Evolutionary conservation across 352 stramenopile species (phyloP).

Genomic region (Pythium aristosporum): DNA sequence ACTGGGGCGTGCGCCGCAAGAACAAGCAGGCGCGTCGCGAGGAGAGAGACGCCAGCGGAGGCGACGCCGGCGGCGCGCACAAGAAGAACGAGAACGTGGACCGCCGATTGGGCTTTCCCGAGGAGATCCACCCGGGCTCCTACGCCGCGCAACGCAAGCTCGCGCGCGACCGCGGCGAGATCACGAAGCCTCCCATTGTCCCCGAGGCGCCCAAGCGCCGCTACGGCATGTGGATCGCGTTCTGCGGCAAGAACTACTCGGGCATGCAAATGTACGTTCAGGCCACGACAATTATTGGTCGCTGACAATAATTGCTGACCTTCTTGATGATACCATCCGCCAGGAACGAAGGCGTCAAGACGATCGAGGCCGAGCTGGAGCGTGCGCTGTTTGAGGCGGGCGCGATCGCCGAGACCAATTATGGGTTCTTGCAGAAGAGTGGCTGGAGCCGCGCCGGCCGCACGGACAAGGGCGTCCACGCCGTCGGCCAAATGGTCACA

Average conservation of each 20-base stretch:
- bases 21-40: slow-evolving; percentile 53
- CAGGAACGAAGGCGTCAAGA: slow-evolving; percentile 87
- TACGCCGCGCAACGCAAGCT: slow-evolving; percentile 58
- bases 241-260: slow-evolving; percentile 89
- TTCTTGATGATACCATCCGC: too few relatives aligned
- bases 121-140: slow-evolving; percentile 70
- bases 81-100: slow-evolving; percentile 38
- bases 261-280: slow-evolving; percentile 83
- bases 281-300: neutral
- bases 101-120: slow-evolving; percentile 51
- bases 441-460: slow-evolving; percentile 86
- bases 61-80: slow-evolving; percentile 4
- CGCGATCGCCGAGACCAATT: slow-evolving; percentile 87
- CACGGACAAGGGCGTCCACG: slow-evolving; percentile 92
- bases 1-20: slow-evolving; percentile 76
- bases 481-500: slow-evolving; percentile 79
- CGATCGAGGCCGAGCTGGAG: slow-evolving; percentile 90
- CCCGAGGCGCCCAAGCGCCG: slow-evolving; percentile 43
- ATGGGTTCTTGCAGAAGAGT: slow-evolving; percentile 90
- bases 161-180: slow-evolving; percentile 15
- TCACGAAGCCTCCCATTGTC: slow-evolving; percentile 2
- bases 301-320: neutral
- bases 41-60: neutral
- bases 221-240: slow-evolving; percentile 85
- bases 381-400: slow-evolving; percentile 85